Evolutionary conservation across 2,329 filamentous ascomycete genomes (phyloP), one percentile per base, ranked within the genome.

Genomic region (Amesomyces nigricolor): DNA sequence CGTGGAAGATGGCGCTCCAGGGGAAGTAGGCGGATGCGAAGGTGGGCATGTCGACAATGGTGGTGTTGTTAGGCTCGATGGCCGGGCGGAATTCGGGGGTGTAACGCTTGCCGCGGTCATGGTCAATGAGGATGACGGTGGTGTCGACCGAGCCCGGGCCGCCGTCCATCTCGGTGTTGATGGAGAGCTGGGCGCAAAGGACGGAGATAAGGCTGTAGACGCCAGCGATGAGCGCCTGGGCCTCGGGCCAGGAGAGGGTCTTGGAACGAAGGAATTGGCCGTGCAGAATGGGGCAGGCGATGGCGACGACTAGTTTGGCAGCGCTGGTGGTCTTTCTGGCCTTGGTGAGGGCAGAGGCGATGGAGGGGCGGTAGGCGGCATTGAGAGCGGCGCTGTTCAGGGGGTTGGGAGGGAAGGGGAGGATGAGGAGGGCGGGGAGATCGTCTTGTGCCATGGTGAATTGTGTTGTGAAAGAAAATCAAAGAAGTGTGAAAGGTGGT

Each of bases 181-280:
- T 78, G 46, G 73, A 74, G 47, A 81, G 74, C 61, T 83, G 78
- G 11, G 85, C 81, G 59, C 87, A 89, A n/a, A 89, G 75, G 45
- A 85, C 74, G 35, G 86, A 86, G 54, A 94, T 75, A 48, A 96
- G 78, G 64, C 85, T 84, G 76, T 97, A 97, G 22, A 95, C 68
- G 26, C 81, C 81, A 2, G 88, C 87, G 19, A 96, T 72, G 5
- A 92, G 75, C n/a, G 79, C 76, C 70, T 96, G 90, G 0, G 85
- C 80, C n/a, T 78, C 72, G 35, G 77, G 67, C 79, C 91, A 95
- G 16, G 81, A 74, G 45, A 81, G 73, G 22, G 78, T 74, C 63
- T 80, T 78, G 45, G 79, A 75, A 30, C 72, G 70, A 19, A 73
- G 71, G 22, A 75, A 72, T 32, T 72, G 71, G 17, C 80, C 77